Conservation (phyloP, 805 yeast species). For the Wickerhamiella musiphila region DNA sequence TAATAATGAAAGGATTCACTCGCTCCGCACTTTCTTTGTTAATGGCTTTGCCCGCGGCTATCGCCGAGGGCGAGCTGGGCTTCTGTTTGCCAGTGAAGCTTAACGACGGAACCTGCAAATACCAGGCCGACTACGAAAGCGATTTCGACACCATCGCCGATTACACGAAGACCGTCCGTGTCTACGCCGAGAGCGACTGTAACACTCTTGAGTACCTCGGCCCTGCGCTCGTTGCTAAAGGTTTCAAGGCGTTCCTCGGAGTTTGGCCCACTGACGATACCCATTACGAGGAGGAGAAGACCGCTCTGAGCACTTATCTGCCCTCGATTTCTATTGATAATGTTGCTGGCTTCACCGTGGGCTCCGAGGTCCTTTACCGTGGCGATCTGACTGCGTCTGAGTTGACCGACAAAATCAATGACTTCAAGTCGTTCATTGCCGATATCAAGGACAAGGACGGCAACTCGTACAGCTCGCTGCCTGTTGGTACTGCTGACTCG, state of each 20-base stretch:
- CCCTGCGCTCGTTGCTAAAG: conserved; percentile 68
- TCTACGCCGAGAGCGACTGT: conserved; percentile 89
- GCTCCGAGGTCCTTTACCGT: conserved; percentile 93
- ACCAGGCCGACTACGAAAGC: conserved; percentile 45
- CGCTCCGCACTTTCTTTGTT: conserved; percentile 29
- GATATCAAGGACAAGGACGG: conserved; percentile 67
- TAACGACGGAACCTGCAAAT: conserved; percentile 57
- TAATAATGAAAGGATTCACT: conserved; percentile 22
- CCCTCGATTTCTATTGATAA: conserved; percentile 46
- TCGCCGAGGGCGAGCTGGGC: conserved; percentile 56
- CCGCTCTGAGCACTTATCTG: conserved; percentile 51
- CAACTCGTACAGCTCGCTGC: conserved; percentile 46
- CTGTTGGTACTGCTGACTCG: conserved; percentile 89
- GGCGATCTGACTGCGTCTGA: conserved; percentile 59
- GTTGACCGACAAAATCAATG: conserved; percentile 50
- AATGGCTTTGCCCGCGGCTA: conserved; percentile 28
- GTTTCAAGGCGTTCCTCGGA: conserved; percentile 66
- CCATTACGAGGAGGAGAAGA: conserved; percentile 58
- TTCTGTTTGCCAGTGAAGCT: conserved; percentile 77
- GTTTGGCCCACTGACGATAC: conserved; percentile 86
- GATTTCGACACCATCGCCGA: conserved; percentile 46
- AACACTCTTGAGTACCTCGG: conserved; percentile 70
- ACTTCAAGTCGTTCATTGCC: conserved; percentile 40
- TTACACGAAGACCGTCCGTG: conserved; percentile 53
- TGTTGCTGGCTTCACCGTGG: conserved; percentile 68